These are phyloP conservation scores for Capsicum chinense DNA, from an alignment of 257 asterid genomes.

Conservation along the genomic window DNA sequence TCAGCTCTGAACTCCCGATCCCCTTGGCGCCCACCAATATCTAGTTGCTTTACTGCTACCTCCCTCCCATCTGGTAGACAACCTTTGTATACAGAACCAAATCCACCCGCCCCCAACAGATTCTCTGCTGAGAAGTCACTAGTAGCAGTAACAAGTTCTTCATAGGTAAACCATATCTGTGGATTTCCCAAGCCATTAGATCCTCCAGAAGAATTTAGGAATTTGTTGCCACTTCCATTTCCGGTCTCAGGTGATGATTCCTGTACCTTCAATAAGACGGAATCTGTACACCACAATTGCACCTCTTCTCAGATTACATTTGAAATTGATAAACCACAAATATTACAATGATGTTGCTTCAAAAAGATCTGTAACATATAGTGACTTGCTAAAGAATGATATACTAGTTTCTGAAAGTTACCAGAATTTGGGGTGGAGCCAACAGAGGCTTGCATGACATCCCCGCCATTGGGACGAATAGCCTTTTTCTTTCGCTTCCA, in stretches of 20 bases:
- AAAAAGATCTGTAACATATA: not conserved
- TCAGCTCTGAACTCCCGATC: slow-evolving; percentile 96
- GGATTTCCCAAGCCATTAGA: slow-evolving; percentile 74
- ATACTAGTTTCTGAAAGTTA: slow-evolving; percentile 31
- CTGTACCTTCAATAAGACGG: slow-evolving; percentile 59
- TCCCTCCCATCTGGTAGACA: slow-evolving; percentile 69
- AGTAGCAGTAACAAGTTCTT: slow-evolving; percentile 76
- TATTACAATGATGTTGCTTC: not conserved
- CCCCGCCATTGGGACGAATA: slow-evolving; percentile 50
- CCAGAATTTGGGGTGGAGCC: slow-evolving; percentile 67
- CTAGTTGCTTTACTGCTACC: slow-evolving; percentile 89
- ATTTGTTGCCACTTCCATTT: slow-evolving; percentile 49
- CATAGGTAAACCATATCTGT: slow-evolving; percentile 70
- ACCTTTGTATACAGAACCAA: slow-evolving; percentile 93
- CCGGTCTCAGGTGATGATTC: slow-evolving; percentile 44
- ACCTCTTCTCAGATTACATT: slow-evolving; percentile 30
- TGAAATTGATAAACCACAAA: not conserved
- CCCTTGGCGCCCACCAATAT: slow-evolving; percentile 82
- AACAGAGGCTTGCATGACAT: slow-evolving; percentile 61
- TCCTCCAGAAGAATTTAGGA: slow-evolving; percentile 52
- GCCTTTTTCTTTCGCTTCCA: slow-evolving; percentile 73
- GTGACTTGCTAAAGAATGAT: slow-evolving; percentile 1
- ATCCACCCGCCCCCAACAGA: slow-evolving; percentile 91
- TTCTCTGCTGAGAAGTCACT: slow-evolving; percentile 69
- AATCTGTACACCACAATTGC: slow-evolving; percentile 54